Evolutionary conservation across 257 asterid species (phyloP).

Genomic region (Penstemon davidsonii): DNA sequence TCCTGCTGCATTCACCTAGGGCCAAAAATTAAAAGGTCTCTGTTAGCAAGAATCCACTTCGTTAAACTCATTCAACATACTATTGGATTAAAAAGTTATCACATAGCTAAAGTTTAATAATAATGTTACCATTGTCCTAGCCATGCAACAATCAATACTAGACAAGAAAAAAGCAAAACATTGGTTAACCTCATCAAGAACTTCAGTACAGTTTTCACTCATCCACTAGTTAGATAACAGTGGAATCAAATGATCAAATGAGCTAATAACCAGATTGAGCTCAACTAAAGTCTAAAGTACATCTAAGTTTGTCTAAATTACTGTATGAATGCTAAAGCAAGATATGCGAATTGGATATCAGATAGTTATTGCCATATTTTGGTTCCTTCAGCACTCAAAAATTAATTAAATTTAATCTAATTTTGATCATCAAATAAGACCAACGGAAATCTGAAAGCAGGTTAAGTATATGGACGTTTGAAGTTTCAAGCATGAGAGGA

Average conservation of each 20-base stretch:
- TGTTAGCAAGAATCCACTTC: slow-evolving; percentile 4
- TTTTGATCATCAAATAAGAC: not conserved
- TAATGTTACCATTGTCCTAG: slow-evolving; percentile 4
- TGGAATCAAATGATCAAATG: not conserved
- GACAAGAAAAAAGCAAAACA: not conserved
- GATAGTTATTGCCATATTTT: not conserved
- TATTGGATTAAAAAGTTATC: not conserved
- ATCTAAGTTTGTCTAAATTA: not conserved
- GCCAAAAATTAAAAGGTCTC: slow-evolving; percentile 12
- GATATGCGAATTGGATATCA: not conserved
- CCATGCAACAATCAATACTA: not conserved
- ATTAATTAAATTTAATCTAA: not conserved
- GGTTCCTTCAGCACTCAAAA: not conserved
- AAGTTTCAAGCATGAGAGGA: not conserved
- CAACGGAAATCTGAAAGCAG: not conserved
- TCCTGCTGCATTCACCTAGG: slow-evolving; percentile 64
- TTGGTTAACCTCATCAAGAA: not conserved
- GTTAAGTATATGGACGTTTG: not conserved
- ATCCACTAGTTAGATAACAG: not conserved
- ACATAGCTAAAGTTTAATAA: not conserved
- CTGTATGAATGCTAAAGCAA: not conserved
- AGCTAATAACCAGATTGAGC: not conserved
- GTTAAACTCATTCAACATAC: not conserved
- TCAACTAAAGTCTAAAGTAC: not conserved
- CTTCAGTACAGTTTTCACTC: not conserved